These are phyloP conservation scores for Verticillium alfalfae DNA, from an alignment of 2,329 filamentous ascomycete genomes.

Conservation along the genomic window DNA sequence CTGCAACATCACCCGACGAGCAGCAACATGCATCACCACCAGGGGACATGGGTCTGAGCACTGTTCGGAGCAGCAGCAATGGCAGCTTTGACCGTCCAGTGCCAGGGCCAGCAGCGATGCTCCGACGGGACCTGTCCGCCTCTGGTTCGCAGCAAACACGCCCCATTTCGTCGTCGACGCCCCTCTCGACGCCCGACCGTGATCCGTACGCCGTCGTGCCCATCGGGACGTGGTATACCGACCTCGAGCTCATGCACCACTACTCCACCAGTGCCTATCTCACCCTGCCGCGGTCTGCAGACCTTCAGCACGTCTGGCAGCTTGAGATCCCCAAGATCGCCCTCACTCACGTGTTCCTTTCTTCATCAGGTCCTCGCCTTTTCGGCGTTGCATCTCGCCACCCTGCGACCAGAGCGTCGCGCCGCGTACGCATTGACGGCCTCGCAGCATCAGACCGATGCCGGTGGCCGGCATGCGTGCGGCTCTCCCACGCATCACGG, in stretches of 20 bases:
- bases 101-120: background rate
- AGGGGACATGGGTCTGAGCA: background rate
- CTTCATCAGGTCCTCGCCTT: conserved; percentile 25
- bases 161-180: background rate
- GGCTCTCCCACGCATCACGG: conserved; percentile 16
- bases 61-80: background rate
- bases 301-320: conserved; percentile 13
- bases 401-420: conserved; percentile 13
- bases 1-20: background rate
- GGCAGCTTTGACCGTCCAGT: background rate
- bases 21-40: background rate
- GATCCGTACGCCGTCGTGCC: conserved; percentile 1
- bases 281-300: conserved; percentile 20
- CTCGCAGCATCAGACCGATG: conserved; percentile 24
- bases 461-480: conserved; percentile 21
- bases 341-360: conserved; percentile 19
- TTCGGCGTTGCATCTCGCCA: conserved; percentile 22
- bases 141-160: background rate
- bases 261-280: conserved; percentile 21
- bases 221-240: conserved; percentile 19
- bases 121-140: background rate
- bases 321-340: conserved; percentile 18
- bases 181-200: conserved; percentile 10
- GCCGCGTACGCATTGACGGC: conserved; percentile 15
- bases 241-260: conserved; percentile 30